Base-by-base conservation (phyloP, 768 basidiomycete genomes). In the Kwoniella heveanensis region DNA sequence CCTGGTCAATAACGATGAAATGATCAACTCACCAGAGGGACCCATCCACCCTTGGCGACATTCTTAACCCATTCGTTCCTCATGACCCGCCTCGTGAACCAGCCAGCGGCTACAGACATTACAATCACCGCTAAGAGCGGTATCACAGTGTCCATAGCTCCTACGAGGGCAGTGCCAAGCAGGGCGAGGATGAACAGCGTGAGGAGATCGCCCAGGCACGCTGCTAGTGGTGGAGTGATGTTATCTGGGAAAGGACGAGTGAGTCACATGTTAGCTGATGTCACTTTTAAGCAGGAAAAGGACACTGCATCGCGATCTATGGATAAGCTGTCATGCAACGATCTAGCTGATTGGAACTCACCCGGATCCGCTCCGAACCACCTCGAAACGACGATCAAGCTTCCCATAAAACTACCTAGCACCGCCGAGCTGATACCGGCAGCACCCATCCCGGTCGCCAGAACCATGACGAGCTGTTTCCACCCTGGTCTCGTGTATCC, bases 371-470 rank as follows among this genome's bases (percentile, higher is more conserved):
- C 85, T 4, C 88, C 86, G 65, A 85, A 86, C 72, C 83, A 84
- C 54, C 91, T 83, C 76, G 92, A 93, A 0, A 90, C 55, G 22
- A 97, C 84, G 53, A 97, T 86, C 27, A 97, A 84, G 22, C 82
- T 79, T 71, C 89, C 90, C 92, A 97, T 97, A 81, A 99, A 96
- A 0, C 89, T 90, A 3, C 95, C 96, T 1, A 98, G 85, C 0
- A 92, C 72, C 2, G 90, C 79, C 66, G 88, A 87, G 10, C 90
- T 90, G 13, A 90, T 76, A 57, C 88, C 88, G 0, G 93, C 87
- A 0, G 92, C 85, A 15, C 88, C 84, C 89, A 94, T 92, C 0
- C 61, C 81, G 3, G 82, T 81, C n/a, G 78, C 79, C 0, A 83
- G 67, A 17, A 83, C 80, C 60, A 82, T 77, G 30, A 80, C 64